These are phyloP conservation scores for Flaveria brownii DNA, from an alignment of 129 eudicot genomes.

Conservation along the genomic window DNA sequence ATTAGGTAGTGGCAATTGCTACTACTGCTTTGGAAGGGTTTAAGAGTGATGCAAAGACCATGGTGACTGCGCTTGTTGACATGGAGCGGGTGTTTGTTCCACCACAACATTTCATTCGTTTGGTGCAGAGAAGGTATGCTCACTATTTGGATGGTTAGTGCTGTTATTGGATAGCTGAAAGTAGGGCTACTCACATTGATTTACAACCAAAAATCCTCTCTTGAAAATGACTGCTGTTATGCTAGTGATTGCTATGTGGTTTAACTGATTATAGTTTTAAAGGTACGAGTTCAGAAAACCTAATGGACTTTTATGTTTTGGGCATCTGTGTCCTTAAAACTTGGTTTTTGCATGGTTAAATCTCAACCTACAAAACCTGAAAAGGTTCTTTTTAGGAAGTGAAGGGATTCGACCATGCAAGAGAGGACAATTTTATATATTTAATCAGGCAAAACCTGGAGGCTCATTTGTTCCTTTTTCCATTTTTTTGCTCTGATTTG, in stretches of 20 bases:
- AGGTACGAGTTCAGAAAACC: background rate
- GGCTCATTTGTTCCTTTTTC: background rate
- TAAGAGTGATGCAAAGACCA: constrained; percentile 80
- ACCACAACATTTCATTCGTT: constrained; percentile 96
- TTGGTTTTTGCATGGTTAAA: background rate
- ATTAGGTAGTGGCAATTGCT: constrained; percentile 90
- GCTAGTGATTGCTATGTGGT: constrained; percentile 7
- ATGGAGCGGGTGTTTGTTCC: constrained; percentile 99
- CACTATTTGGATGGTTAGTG: constrained; percentile 4
- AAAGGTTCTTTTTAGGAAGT: background rate
- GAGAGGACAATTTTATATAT: background rate
- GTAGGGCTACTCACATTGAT: no score
- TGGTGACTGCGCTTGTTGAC: constrained; percentile 98
- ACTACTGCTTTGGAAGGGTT: constrained; percentile 85
- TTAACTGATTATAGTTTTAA: background rate
- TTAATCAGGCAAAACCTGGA: background rate
- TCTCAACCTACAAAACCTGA: background rate
- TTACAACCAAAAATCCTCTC: no score
- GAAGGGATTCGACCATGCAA: background rate
- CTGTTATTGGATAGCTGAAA: background rate
- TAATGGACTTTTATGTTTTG: background rate
- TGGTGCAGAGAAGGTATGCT: constrained; percentile 95
- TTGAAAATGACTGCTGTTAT: background rate
- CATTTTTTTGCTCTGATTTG: background rate
- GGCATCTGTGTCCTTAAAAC: background rate